Percentiles rank a stretch among this genome's conserved stretches.
Conservation (phyloP, 1,139 yeast species). For the Pichiaceae sp. region DNA sequence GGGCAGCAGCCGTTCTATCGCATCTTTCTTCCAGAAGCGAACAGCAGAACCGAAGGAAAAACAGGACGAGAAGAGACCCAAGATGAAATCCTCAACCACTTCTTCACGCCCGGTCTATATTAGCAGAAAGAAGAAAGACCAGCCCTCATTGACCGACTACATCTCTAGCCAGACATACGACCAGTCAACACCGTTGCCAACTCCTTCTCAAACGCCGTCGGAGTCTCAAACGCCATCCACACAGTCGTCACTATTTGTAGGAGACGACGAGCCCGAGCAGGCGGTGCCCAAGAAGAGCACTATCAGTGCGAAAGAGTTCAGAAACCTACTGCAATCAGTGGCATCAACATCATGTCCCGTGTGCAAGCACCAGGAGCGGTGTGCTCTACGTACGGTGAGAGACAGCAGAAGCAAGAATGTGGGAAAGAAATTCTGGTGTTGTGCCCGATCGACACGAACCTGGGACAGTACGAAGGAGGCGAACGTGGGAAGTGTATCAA, state of each 20-base stretch:
- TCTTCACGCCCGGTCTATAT: slow-evolving; percentile 9
- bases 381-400: slow-evolving; percentile 41
- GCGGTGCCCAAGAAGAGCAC: slow-evolving; percentile 1
- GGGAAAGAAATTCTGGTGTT: slow-evolving; percentile 57
- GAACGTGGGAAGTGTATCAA: too few species aligned
- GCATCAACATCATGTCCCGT: slow-evolving; percentile 26
- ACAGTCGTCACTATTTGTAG: slow-evolving; percentile 10
- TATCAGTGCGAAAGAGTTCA: slow-evolving; percentile 6
- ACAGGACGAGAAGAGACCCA: neutral
- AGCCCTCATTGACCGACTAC: slow-evolving; percentile 18
- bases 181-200: neutral
- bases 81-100: neutral
- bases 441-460: slow-evolving; percentile 28
- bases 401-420: slow-evolving; percentile 29
- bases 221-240: neutral
- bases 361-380: slow-evolving; percentile 43
- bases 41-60: neutral
- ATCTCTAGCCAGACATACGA: slow-evolving; percentile 17
- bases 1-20: slow-evolving; percentile 43
- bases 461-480: too few species aligned
- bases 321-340: slow-evolving; percentile 13
- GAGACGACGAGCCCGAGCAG: slow-evolving; percentile 8
- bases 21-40: slow-evolving; percentile 32
- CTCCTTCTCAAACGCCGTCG: neutral
- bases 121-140: slow-evolving; percentile 20